Conservation (phyloP, 352 stramenopile species). For the Aphanomyces invadans region DNA sequence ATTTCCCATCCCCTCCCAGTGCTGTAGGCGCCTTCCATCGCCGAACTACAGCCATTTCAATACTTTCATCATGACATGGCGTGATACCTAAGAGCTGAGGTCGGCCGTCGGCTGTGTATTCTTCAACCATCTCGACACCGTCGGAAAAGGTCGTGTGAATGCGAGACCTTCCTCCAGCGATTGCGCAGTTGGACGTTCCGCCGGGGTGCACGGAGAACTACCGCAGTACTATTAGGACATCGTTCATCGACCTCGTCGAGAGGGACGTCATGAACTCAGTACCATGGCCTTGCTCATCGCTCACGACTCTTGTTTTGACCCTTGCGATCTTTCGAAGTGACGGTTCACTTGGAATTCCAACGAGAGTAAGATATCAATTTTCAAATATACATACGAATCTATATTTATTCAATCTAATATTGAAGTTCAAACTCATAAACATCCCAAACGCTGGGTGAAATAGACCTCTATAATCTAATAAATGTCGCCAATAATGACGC, state of each 20-base stretch:
- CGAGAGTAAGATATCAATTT: too few relatives aligned
- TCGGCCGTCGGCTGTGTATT: constrained; percentile 6
- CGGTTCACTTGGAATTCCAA: too few relatives aligned
- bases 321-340: not conserved
- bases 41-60: not conserved
- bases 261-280: not conserved
- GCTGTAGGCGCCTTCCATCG: constrained; percentile 19
- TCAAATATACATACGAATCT: too few relatives aligned
- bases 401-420: not conserved
- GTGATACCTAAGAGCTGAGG: constrained; percentile 7
- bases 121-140: constrained; percentile 21
- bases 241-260: too few relatives aligned
- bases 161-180: constrained; percentile 4
- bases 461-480: not conserved
- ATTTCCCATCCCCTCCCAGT: constrained; percentile 19
- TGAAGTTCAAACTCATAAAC: too few relatives aligned
- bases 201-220: constrained; percentile 3
- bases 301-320: not conserved
- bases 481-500: not conserved
- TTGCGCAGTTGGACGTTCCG: constrained; percentile 6
- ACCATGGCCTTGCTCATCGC: not conserved
- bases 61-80: not conserved
- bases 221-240: too few relatives aligned
- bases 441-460: too few relatives aligned
- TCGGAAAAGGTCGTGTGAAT: constrained; percentile 23